Conservation (phyloP, 2,329 filamentous ascomycete species). For the Phyllosticta paracitricarpa region DNA sequence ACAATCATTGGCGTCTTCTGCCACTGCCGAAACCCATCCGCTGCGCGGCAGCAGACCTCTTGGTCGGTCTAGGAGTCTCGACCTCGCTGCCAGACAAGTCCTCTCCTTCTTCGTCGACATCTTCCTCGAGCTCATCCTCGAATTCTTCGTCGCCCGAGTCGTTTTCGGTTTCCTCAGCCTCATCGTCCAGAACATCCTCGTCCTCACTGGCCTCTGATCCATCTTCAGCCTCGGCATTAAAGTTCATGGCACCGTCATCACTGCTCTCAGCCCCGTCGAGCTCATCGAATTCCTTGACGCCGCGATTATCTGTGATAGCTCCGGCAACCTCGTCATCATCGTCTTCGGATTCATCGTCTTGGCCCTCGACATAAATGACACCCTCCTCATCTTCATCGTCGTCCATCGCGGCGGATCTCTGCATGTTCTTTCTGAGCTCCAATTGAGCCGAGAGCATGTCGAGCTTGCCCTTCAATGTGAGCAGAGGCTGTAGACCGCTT, state of each 20-base stretch:
- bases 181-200: conserved; percentile 41
- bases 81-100: conserved; percentile 37
- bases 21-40: conserved; percentile 10
- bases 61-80: conserved; percentile 12
- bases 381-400: conserved; percentile 59
- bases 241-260: conserved; percentile 35
- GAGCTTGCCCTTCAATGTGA: conserved; percentile 87
- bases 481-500: conserved; percentile 67
- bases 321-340: conserved; percentile 39
- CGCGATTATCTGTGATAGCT: conserved; percentile 24
- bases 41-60: conserved; percentile 8
- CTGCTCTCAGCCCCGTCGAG: conserved; percentile 49
- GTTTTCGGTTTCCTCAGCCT: conserved; percentile 40
- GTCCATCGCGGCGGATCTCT: conserved; percentile 45
- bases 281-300: conserved; percentile 18
- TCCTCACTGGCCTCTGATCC: conserved; percentile 49
- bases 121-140: conserved; percentile 37
- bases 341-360: conserved; percentile 47
- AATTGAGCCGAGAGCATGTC: conserved; percentile 91
- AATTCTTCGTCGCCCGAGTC: conserved; percentile 38
- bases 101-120: conserved; percentile 33
- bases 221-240: conserved; percentile 26
- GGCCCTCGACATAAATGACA: conserved; percentile 79
- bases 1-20: conserved; percentile 3
- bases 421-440: conserved; percentile 62